Conservation (phyloP, 1,139 yeast species). For the Pneumocystis canis region DNA sequence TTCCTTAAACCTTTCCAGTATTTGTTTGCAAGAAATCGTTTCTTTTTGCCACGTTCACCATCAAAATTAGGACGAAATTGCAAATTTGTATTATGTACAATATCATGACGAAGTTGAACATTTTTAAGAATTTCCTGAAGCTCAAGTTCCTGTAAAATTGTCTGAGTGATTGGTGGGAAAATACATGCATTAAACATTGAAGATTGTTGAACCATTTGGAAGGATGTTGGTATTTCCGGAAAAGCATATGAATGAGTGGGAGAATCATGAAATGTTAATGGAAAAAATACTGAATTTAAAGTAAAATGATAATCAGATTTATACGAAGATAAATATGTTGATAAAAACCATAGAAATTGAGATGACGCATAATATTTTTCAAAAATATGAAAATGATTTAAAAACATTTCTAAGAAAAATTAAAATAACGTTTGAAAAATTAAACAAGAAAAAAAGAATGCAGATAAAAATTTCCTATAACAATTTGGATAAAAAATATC, state of each 20-base stretch:
- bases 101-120: conserved; percentile 87
- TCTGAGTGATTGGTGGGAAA: conserved; percentile 73
- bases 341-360: neutral
- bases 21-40: conserved; percentile 57
- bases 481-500: neutral
- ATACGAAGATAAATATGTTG: neutral
- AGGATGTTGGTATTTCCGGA: neutral
- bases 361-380: neutral
- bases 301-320: neutral
- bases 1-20: conserved; percentile 41
- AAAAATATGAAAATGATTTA: neutral
- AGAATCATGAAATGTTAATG: neutral
- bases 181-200: neutral
- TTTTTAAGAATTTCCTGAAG: conserved; percentile 77
- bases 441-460: neutral
- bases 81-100: conserved; percentile 78
- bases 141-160: conserved; percentile 73
- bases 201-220: neutral
- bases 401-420: neutral
- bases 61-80: conserved; percentile 86
- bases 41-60: conserved; percentile 75
- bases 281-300: neutral
- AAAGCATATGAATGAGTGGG: neutral
- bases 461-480: neutral
- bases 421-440: neutral